Evolutionary conservation across 345 rosid species (phyloP).

Genomic region (Citrus hindsii): DNA sequence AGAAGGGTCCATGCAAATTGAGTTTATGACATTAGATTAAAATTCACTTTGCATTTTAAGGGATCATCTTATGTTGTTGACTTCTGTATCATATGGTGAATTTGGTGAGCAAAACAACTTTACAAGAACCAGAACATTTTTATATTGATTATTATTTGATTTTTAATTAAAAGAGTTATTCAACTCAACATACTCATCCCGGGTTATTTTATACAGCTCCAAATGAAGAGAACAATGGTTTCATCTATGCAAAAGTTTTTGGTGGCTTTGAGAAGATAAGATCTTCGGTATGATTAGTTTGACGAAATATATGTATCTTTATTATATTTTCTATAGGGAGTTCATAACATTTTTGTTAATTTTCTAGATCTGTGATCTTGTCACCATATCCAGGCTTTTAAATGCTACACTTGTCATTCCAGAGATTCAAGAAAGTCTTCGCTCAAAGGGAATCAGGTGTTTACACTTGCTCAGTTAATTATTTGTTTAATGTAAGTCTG

Average conservation of each 20-base stretch:
- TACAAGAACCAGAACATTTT: background rate
- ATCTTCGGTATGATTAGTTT: constrained; percentile 63
- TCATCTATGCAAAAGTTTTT: constrained; percentile 86
- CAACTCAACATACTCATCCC: background rate
- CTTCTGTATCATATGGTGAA: background rate
- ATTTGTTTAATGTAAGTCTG: constrained; percentile 10
- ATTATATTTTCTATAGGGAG: constrained; percentile 9
- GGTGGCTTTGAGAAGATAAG: constrained; percentile 94
- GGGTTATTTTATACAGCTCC: constrained; percentile 47
- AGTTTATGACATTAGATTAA: background rate
- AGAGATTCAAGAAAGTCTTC: constrained; percentile 92
- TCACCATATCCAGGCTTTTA: constrained; percentile 97
- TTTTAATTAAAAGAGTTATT: constrained; percentile 10
- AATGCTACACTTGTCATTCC: constrained; percentile 99
- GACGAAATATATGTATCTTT: constrained; percentile 6
- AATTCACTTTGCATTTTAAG: background rate
- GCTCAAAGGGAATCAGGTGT: constrained; percentile 89
- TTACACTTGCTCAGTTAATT: constrained; percentile 12
- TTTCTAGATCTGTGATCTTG: constrained; percentile 99
- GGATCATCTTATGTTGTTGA: background rate
- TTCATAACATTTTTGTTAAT: constrained; percentile 51
- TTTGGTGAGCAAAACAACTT: background rate
- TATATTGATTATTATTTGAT: background rate
- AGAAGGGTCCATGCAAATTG: background rate
- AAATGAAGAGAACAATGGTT: constrained; percentile 50